A percentile compares a stretch with the other conserved stretches of the same genome.
These are phyloP conservation scores for Colletotrichum sp. DNA, from an alignment of 2,329 filamentous ascomycete species.

Conservation along the genomic window DNA sequence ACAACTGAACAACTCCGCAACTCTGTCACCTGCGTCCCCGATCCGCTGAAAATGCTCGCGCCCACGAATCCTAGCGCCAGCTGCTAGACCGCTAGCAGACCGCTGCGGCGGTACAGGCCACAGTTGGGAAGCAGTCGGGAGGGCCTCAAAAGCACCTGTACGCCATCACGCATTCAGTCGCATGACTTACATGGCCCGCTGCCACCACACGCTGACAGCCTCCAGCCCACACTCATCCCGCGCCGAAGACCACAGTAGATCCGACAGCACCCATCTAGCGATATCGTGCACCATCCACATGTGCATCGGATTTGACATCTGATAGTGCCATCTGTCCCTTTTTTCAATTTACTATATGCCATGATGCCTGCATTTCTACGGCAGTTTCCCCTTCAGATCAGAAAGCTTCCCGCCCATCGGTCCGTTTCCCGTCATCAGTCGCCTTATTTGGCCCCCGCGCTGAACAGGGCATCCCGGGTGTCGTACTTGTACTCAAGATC, in stretches of 20 bases:
- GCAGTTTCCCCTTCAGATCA: not conserved
- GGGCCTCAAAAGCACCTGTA: constrained; percentile 13
- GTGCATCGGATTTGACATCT: constrained; percentile 6
- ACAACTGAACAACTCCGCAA: constrained; percentile 8
- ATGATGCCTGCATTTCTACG: not conserved
- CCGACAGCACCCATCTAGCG: not conserved
- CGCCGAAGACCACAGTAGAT: not conserved
- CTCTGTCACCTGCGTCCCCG: constrained; percentile 15
- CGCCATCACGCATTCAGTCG: constrained; percentile 17
- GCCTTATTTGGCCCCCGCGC: constrained; percentile 40
- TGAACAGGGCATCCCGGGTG: constrained; percentile 65
- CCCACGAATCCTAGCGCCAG: not conserved
- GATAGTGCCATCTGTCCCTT: not conserved
- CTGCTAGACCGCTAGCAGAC: not conserved
- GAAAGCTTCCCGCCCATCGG: not conserved
- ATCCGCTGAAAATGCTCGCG: not conserved
- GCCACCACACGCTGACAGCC: not conserved
- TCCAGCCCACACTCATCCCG: not conserved
- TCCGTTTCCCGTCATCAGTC: not conserved
- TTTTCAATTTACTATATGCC: not conserved
- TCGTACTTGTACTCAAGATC: constrained; percentile 73
- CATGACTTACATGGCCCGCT: constrained; percentile 15
- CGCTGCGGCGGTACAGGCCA: not conserved
- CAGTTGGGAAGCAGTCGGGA: not conserved
- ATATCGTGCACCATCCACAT: not conserved